A percentile compares a stretch with the other conserved stretches of the same genome.
Conservation (phyloP, 257 asterid species). For the Solanum appendiculatum region DNA sequence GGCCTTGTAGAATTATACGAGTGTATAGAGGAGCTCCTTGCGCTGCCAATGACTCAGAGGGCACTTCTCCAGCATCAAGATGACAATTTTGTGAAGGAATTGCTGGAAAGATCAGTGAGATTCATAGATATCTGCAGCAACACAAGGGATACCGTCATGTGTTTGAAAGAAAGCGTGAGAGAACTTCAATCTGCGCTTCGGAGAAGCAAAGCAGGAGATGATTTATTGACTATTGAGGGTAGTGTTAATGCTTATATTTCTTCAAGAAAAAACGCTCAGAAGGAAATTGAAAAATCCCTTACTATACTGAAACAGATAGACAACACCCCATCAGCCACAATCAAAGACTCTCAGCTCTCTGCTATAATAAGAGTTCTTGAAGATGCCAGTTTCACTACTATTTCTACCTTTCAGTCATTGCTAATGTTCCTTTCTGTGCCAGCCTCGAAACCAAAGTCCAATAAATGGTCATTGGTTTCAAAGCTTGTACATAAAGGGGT, state of each 20-base stretch:
- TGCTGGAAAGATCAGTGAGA: constrained; percentile 20
- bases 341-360: constrained; percentile 3
- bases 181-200: constrained; percentile 26
- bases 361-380: constrained; percentile 1
- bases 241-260: neutral
- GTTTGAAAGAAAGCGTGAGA: constrained; percentile 9
- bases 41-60: constrained; percentile 11
- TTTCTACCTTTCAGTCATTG: constrained; percentile 15
- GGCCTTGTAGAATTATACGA: constrained; percentile 19
- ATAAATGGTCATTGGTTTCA: constrained; percentile 19
- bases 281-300: constrained; percentile 13
- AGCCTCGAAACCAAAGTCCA: constrained; percentile 15
- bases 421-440: constrained; percentile 14
- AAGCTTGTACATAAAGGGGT: constrained; percentile 18
- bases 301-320: constrained; percentile 10
- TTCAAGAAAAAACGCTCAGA: constrained; percentile 12
- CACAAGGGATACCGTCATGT: constrained; percentile 15
- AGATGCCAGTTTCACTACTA: constrained; percentile 16
- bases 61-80: constrained; percentile 10
- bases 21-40: constrained; percentile 19
- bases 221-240: neutral
- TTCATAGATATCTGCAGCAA: constrained; percentile 22
- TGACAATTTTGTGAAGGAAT: constrained; percentile 7
- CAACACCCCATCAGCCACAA: neutral
- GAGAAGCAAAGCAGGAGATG: constrained; percentile 21